phyloP scores from a whole-genome alignment of 805 yeast species.

The Yamadazyma akitaensis region DNA sequence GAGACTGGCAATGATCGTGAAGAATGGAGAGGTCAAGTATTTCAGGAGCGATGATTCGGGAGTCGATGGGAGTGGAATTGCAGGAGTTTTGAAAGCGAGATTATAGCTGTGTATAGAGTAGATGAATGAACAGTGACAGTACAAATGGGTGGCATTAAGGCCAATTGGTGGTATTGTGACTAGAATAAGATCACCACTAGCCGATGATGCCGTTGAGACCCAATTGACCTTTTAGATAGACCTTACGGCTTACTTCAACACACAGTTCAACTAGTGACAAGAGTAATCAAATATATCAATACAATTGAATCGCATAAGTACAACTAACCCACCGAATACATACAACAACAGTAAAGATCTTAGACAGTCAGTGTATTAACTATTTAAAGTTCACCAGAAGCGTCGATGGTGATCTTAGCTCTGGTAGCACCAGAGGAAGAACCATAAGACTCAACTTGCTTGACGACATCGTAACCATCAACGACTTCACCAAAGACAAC shows the following conservation, averaged over 20 bases:
- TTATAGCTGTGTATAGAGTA: conserved; percentile 17
- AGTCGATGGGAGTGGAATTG: conserved; percentile 35
- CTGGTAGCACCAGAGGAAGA: conserved; percentile 64
- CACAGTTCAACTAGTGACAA: background rate
- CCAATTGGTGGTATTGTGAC: too few relatives aligned
- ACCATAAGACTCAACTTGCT: conserved; percentile 63
- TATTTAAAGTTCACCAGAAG: conserved; percentile 48
- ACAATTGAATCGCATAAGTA: too few relatives aligned
- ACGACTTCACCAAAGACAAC: conserved; percentile 75
- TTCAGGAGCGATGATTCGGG: conserved; percentile 22
- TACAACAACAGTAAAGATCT: background rate
- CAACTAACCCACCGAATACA: background rate
- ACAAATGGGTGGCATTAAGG: background rate
- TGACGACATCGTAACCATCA: conserved; percentile 59
- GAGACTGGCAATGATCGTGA: conserved; percentile 38
- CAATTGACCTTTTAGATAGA: too few relatives aligned
- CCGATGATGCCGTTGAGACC: too few relatives aligned
- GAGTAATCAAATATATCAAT: background rate
- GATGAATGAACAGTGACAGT: background rate
- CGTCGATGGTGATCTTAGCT: conserved; percentile 61
- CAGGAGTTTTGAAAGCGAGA: conserved; percentile 35
- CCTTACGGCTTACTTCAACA: too few relatives aligned
- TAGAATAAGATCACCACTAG: too few relatives aligned
- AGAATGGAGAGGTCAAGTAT: conserved; percentile 29
- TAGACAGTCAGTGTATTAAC: background rate